Conservation (phyloP, 2,329 filamentous ascomycete species). For the Chaetomiaceae sp. region DNA sequence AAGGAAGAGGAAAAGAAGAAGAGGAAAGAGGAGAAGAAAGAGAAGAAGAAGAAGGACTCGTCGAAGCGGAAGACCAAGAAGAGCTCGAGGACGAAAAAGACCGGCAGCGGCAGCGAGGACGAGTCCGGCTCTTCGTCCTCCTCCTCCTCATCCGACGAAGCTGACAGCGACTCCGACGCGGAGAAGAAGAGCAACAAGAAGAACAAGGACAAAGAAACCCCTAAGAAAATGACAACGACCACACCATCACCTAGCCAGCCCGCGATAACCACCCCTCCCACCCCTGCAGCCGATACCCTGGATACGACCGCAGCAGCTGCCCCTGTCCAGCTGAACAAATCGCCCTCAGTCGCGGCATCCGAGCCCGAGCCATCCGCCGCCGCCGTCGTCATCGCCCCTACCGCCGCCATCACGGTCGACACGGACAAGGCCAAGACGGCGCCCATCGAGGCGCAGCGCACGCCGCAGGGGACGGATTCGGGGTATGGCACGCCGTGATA, state of each 20-base stretch:
- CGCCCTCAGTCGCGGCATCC: neutral
- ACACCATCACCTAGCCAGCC: neutral
- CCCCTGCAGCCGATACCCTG: neutral
- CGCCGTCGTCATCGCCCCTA: constrained; percentile 6
- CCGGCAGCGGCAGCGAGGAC: constrained; percentile 4
- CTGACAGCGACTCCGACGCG: constrained; percentile 11
- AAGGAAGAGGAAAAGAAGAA: constrained; percentile 27
- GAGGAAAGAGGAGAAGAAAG: constrained; percentile 23
- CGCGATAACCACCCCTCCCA: neutral
- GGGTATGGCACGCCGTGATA: constrained; percentile 26
- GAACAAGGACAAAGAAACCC: constrained; percentile 7
- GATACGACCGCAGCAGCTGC: neutral
- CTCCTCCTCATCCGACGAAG: constrained; percentile 3
- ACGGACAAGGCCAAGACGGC: constrained; percentile 18
- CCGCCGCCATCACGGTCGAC: constrained; percentile 13
- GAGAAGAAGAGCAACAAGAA: constrained; percentile 9
- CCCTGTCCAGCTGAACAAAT: constrained; percentile 5
- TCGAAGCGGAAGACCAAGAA: constrained; percentile 17
- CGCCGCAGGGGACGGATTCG: constrained; percentile 19
- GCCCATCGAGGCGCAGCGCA: constrained; percentile 5
- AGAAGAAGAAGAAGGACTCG: constrained; percentile 10
- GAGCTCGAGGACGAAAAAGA: constrained; percentile 10
- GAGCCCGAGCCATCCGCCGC: neutral
- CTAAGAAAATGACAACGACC: neutral
- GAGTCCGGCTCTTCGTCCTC: constrained; percentile 4